A percentile compares a stretch with the other conserved stretches of the same genome.
phyloP scores from a whole-genome alignment of 306 rosid genomes.

The Sesbania bispinosa region DNA sequence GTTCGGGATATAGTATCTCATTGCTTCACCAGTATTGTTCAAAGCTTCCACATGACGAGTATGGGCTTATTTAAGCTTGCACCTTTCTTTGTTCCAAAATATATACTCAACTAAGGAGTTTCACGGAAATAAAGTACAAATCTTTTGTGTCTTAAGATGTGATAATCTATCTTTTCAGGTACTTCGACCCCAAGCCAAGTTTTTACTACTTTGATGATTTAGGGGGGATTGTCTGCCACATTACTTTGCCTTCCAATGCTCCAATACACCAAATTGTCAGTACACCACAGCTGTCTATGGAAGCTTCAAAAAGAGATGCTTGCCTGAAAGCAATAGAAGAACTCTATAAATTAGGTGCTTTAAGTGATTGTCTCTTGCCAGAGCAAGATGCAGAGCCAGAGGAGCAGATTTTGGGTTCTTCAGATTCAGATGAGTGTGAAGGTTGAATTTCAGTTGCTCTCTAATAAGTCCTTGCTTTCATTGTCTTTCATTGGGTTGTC shows the following conservation, averaged over 20 bases:
- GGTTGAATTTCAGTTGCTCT: conserved; percentile 44
- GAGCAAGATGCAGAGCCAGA: conserved; percentile 41
- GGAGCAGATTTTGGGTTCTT: conserved; percentile 39
- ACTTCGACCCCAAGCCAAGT: conserved; percentile 72
- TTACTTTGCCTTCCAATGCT: conserved; percentile 79
- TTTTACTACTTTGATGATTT: conserved; percentile 66
- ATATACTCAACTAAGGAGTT: conserved; percentile 21
- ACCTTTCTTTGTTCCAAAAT: conserved; percentile 15
- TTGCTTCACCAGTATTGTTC: conserved; percentile 80
- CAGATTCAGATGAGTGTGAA: conserved; percentile 56
- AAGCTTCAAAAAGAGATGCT: conserved; percentile 75
- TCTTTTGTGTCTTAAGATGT: conserved; percentile 12
- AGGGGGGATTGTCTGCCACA: conserved; percentile 73
- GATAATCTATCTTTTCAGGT: conserved; percentile 52
- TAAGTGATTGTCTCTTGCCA: conserved; percentile 77
- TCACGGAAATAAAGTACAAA: conserved; percentile 19
- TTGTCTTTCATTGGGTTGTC: conserved; percentile 20
- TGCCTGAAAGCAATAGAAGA: conserved; percentile 86
- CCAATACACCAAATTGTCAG: conserved; percentile 60
- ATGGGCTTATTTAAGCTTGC: conserved; percentile 35
- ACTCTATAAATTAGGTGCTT: conserved; percentile 74
- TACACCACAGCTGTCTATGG: conserved; percentile 55
- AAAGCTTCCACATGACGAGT: conserved; percentile 95
- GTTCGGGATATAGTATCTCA: conserved; percentile 71
- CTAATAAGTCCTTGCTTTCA: conserved; percentile 24